Conservation (phyloP, 768 basidiomycete genomes). For the Exidia glandulosa region DNA sequence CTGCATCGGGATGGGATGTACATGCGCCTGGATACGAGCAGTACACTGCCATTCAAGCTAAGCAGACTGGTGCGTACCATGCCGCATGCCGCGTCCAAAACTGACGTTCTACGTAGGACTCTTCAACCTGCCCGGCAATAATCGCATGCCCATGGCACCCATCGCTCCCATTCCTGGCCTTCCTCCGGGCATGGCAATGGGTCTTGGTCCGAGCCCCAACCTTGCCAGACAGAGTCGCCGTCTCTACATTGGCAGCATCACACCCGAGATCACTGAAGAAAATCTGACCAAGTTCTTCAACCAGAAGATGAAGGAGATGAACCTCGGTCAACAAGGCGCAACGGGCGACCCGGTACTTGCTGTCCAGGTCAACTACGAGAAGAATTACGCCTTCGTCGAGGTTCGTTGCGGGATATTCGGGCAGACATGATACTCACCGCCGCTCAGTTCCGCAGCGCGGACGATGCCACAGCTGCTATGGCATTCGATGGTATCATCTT, state of each 20-base stretch:
- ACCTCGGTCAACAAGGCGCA: conserved; percentile 61
- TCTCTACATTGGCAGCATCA: conserved; percentile 95
- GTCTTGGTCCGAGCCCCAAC: conserved; percentile 78
- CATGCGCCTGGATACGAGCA: conserved; percentile 93
- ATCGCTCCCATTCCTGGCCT: conserved; percentile 74
- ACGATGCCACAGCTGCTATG: conserved; percentile 95
- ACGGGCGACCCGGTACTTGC: conserved; percentile 86
- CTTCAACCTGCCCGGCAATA: conserved; percentile 93
- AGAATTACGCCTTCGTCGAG: conserved; percentile 98
- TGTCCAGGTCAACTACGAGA: conserved; percentile 96
- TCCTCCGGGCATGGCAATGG: conserved; percentile 78
- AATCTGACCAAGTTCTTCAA: conserved; percentile 93
- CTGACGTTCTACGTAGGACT: conserved; percentile 51
- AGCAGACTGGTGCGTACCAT: conserved; percentile 69
- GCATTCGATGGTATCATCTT: conserved; percentile 97
- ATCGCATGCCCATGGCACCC: conserved; percentile 76
- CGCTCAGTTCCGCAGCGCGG: conserved; percentile 87
- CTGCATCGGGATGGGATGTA: conserved; percentile 93
- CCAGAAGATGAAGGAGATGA: conserved; percentile 87
- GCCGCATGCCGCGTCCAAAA: conserved; percentile 5
- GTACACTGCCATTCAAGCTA: conserved; percentile 93
- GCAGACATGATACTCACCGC: conserved; percentile 5
- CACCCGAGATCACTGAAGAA: conserved; percentile 87
- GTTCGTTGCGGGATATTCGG: conserved; percentile 31
- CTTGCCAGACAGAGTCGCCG: conserved; percentile 87